Percentiles rank a stretch among this genome's conserved stretches.
These are phyloP conservation scores for Kodamaea lidongshanica DNA, from an alignment of 805 yeast species.

Conservation along the genomic window DNA sequence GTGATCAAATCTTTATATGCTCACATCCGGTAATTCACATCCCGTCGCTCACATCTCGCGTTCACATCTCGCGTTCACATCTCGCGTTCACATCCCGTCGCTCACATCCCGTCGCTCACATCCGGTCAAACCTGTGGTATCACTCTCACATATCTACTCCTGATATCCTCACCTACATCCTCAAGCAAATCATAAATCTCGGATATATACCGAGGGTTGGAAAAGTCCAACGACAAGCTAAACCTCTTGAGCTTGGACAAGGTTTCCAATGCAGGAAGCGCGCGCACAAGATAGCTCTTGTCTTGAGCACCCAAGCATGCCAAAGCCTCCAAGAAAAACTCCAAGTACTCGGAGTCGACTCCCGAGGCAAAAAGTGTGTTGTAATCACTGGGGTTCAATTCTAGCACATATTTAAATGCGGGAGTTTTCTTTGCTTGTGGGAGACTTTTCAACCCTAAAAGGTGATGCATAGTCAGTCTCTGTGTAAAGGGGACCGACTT, in stretches of 20 bases:
- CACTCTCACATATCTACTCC: too few species aligned
- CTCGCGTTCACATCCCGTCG: too few species aligned
- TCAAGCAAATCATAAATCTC: too few species aligned
- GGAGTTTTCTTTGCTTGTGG: constrained; percentile 19
- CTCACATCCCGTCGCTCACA: too few species aligned
- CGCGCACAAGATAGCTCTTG: constrained; percentile 12
- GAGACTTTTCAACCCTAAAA: constrained; percentile 20
- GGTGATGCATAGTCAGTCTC: constrained; percentile 21
- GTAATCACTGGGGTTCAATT: constrained; percentile 20
- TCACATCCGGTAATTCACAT: too few species aligned
- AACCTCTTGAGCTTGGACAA: constrained; percentile 34
- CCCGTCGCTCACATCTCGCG: too few species aligned
- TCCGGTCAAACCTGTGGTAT: too few species aligned
- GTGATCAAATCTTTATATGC: too few species aligned
- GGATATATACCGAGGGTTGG: too few species aligned
- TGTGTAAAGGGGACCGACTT: constrained; percentile 11
- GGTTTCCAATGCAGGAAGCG: constrained; percentile 16
- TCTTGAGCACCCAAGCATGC: constrained; percentile 13
- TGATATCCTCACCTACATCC: too few species aligned
- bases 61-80: too few species aligned
- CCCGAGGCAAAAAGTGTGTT: constrained; percentile 38
- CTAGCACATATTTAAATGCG: constrained; percentile 35
- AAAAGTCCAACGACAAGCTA: constrained; percentile 29
- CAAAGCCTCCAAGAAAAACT: constrained; percentile 43
- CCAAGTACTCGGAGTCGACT: constrained; percentile 43